Percentiles rank a stretch among this genome's conserved stretches.
Evolutionary conservation across 257 asterid genomes (phyloP).

Genomic region (Lantana camara): DNA sequence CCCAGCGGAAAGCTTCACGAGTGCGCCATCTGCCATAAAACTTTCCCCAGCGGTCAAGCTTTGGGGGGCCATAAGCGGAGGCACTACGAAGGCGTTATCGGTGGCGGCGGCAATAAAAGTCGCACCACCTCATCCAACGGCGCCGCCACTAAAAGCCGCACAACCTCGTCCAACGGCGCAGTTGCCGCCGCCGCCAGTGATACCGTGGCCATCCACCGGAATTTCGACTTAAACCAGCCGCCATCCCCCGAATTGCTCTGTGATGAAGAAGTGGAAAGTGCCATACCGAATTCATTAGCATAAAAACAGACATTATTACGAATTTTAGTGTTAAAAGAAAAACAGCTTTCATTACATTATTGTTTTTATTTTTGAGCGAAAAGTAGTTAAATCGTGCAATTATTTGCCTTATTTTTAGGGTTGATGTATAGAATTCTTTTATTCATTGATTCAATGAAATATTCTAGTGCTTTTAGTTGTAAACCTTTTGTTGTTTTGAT

Average conservation of each 20-base stretch:
- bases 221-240: slow-evolving; percentile 59
- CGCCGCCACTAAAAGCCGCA: slow-evolving; percentile 9
- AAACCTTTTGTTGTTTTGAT: too few relatives aligned
- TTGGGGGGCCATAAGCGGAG: slow-evolving; percentile 95
- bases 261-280: slow-evolving; percentile 68
- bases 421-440: slow-evolving; percentile 33
- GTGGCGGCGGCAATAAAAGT: slow-evolving; percentile 43
- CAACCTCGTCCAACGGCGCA: neutral
- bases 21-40: slow-evolving; percentile 64
- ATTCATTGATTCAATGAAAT: slow-evolving; percentile 26
- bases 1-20: slow-evolving; percentile 72
- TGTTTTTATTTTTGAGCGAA: slow-evolving; percentile 1
- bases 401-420: slow-evolving; percentile 11
- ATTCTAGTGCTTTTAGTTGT: neutral
- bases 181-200: slow-evolving; percentile 23
- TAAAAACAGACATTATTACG: neutral
- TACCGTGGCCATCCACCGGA: slow-evolving; percentile 20
- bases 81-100: slow-evolving; percentile 78
- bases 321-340: too few relatives aligned
- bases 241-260: slow-evolving; percentile 45
- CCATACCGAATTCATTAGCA: slow-evolving; percentile 32
- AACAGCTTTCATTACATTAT: neutral
- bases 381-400: neutral
- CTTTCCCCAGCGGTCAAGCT: slow-evolving; percentile 86
- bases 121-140: slow-evolving; percentile 46